Evolutionary conservation across 2,329 filamentous ascomycete genomes (phyloP).

Genomic region (Colletotrichum lentis): DNA sequence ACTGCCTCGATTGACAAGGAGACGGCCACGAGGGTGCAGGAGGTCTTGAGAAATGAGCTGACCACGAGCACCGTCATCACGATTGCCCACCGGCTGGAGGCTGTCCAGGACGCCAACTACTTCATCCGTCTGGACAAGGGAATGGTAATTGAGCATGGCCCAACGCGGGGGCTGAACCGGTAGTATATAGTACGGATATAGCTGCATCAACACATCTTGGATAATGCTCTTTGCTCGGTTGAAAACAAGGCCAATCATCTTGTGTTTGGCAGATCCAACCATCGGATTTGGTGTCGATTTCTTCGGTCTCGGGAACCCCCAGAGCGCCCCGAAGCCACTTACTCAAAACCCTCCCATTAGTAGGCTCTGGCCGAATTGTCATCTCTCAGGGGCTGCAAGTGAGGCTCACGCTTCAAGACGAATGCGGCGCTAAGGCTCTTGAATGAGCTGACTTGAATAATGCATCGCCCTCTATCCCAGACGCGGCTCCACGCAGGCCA

Average conservation of each 20-base stretch:
- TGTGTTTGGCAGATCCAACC: neutral
- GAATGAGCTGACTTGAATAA: slow-evolving; percentile 8
- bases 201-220: neutral
- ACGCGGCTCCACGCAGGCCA: slow-evolving; percentile 1
- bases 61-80: slow-evolving; percentile 67
- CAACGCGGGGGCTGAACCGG: slow-evolving; percentile 41
- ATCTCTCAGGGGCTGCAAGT: too few relatives aligned
- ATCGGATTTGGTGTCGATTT: neutral
- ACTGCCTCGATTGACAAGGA: slow-evolving; percentile 69
- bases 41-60: slow-evolving; percentile 64
- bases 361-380: too few relatives aligned
- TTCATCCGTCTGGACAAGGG: slow-evolving; percentile 63
- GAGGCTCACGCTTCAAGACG: neutral
- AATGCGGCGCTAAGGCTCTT: neutral
- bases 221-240: neutral
- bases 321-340: neutral
- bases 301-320: neutral
- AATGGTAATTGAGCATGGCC: slow-evolving; percentile 59
- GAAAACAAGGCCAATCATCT: neutral
- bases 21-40: slow-evolving; percentile 67
- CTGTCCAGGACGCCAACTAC: slow-evolving; percentile 66
- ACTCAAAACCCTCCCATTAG: too few relatives aligned
- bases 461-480: slow-evolving; percentile 21
- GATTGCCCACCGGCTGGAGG: slow-evolving; percentile 71
- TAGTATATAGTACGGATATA: slow-evolving; percentile 4